Evolutionary conservation across 139 green algal species (phyloP), one percentile per base, ranked within the genome.

Genomic region (Asterochloris sp.): DNA sequence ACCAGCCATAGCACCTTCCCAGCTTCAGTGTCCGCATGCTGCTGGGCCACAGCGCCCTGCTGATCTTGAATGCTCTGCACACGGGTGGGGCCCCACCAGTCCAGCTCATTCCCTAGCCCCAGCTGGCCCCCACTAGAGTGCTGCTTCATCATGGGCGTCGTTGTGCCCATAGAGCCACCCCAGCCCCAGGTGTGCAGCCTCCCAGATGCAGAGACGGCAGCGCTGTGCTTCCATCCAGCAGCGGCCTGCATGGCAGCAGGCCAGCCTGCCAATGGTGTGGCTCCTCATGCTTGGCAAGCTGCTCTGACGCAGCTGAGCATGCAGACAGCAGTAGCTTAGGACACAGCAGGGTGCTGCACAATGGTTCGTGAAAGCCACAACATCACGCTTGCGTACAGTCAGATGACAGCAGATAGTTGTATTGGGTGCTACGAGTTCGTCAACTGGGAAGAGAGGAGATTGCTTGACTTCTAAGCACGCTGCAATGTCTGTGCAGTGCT

Each of bases 111-210:
- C 69, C 83, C 87, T 11, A 87, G 78, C 13, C 89, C 87, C 47
- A 92, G 87, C 84, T 92, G 89, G 9, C 89, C 89, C 0, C 89
- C 89, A 12, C 74, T 84, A 67, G 87, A 85, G 47, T 73, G 79
- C 15, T 21, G 24, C 29, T 13, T 29, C 0, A 81, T 69, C 76
- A 87, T 69, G 76, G 38, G 82, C 62, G 74, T 79, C 61, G 78
- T 69, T 24, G 69, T 77, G 14, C 83, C 83, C 60, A 80, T 69
- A 15, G 79, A 84, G 12, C 89, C 89, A 78, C 89, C 89, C 89
- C 89, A 92, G 13, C 89, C 87, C 81, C 81, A 84, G 47, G 62
- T 19, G 24, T 47, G 47, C 10, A 91, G 84, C 67, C 63, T n/a
- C 23, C 87, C 85, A 66, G 26, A 28, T 15, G 13, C 23, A 12